A percentile compares a stretch with the other conserved stretches of the same genome.
phyloP scores from a whole-genome alignment of 2,329 filamentous ascomycete genomes.

The Paraconiothyrium brasiliense region DNA sequence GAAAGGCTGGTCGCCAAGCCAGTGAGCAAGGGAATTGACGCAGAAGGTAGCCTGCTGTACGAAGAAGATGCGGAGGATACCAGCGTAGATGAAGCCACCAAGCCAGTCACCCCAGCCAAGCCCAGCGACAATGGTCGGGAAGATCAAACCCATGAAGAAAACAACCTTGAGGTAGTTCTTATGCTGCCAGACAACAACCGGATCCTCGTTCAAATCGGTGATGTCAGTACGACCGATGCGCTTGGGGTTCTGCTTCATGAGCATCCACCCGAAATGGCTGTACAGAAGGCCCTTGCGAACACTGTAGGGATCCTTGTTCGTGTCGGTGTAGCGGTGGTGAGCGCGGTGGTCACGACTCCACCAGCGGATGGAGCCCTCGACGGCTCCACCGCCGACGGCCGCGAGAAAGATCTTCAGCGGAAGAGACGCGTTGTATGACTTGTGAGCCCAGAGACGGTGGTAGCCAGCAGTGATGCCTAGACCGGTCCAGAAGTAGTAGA shows the following conservation, averaged over 20 bases:
- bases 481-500: constrained; percentile 87
- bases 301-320: constrained; percentile 62
- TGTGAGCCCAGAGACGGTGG: constrained; percentile 77
- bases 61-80: constrained; percentile 62
- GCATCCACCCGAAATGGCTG: constrained; percentile 63
- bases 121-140: constrained; percentile 59
- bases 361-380: constrained; percentile 62
- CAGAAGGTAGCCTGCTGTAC: constrained; percentile 65
- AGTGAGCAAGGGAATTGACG: constrained; percentile 64
- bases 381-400: constrained; percentile 58
- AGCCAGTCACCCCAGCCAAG: constrained; percentile 60
- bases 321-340: constrained; percentile 64
- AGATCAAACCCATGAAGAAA: constrained; percentile 58
- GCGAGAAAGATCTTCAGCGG: constrained; percentile 61
- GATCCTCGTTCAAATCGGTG: constrained; percentile 61
- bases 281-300: constrained; percentile 62
- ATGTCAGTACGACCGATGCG: constrained; percentile 62
- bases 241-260: constrained; percentile 65
- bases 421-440: constrained; percentile 56
- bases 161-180: constrained; percentile 60
- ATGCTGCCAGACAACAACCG: constrained; percentile 62
- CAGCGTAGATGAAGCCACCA: constrained; percentile 62
- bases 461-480: constrained; percentile 69
- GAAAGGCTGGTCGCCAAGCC: constrained; percentile 59
- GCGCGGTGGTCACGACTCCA: constrained; percentile 62